Evolutionary conservation across 305 asterid genomes (phyloP), one percentile per base, ranked within the genome.

Genomic region (Fraxinus floribunda): DNA sequence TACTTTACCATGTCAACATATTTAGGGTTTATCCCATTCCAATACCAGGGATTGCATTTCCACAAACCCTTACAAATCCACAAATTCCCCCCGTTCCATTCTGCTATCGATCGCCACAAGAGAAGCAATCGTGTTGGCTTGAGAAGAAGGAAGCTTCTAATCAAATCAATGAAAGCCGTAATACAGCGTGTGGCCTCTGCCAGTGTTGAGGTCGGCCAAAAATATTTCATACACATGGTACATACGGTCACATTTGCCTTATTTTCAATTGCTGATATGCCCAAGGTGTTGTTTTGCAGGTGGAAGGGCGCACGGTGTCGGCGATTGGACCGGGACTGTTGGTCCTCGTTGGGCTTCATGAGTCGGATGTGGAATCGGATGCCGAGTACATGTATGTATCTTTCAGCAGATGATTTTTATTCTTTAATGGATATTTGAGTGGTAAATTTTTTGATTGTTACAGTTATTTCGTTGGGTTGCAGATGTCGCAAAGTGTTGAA

Each of bases 401-500:
- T 64, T 24, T 64, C 13, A 64, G 35, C 34, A 15, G 10, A 64
- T 64, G 35, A 24, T 22, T 22, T 62, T 62, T 24, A 9, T 6
- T 16, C 15, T 15, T 32, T 13, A 70, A 70, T 70, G 41, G 30
- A 13, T 70, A 32, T 32, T 29, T 70, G 1, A 41, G 36, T 70
- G 24, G 9, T 13, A 20, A 32, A 29, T 68, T 57, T 68, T 44
- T 66, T 84, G 71, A 84, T 36, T 80, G 77, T 79, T 62, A 20
- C 81, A 77, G 49, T 66, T 77, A n/a, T 44, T 81, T 82, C 60
- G 75, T 57, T 84, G 78, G 79, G 80, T 52, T 85, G 89, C 97
- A 95, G 99, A 91, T 95, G 99, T 76, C 91, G 95, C 84, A 95
- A 94, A 90, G 99, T 94, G 90, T 86, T 95, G 94, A 95, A 91